Evolutionary conservation across 805 yeast genomes (phyloP), one percentile per base, ranked within the genome.

Genomic region (Metschnikowia kofuensis): DNA sequence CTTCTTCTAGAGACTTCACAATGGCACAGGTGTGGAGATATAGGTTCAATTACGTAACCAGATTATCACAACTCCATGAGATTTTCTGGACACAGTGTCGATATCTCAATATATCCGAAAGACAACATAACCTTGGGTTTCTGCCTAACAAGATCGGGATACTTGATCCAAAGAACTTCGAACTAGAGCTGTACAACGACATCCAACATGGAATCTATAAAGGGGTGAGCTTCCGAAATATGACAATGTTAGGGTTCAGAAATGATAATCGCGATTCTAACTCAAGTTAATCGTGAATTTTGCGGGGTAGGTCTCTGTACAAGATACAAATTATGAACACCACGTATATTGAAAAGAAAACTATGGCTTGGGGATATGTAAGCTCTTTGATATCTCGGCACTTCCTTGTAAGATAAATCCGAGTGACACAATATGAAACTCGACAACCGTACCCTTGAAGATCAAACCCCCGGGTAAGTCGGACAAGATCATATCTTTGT

Each of bases 351-450:
- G 4, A 21, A 34, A 21, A 30, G 32, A 38, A 38, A 26, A 15
- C 43, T 67, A 84, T 47, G 92, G 88, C 67, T 94, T 94, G 54
- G 97, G 97, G 58, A 94, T 87, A 60, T 86, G 88, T 54, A 94
- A 76, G 50, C 92, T 84, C 75, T 94, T 94, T 50, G 95, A 85
- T 52, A 94, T 88, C 83, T 91, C 90, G 47, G 87, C 85, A 66
- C 92, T 87, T 8, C 99, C 99, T 54, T 89, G 94, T 13, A 86
- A 40, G 51, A 83, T 73, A 65, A 89, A 94, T 5, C 83, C 66
- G 5, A 79, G 55, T 12, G 82, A 77, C 4, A 85, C 58, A 27
- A 89, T 85, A 64, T 94, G 98, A 68, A 90, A 77, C 66, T 87
- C 97, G 43, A 79, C 74, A 38, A 77, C 66, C 1, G 82, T 69